Base-by-base conservation (phyloP, 2,329 filamentous ascomycete genomes). In the Xylaria arbuscula region DNA sequence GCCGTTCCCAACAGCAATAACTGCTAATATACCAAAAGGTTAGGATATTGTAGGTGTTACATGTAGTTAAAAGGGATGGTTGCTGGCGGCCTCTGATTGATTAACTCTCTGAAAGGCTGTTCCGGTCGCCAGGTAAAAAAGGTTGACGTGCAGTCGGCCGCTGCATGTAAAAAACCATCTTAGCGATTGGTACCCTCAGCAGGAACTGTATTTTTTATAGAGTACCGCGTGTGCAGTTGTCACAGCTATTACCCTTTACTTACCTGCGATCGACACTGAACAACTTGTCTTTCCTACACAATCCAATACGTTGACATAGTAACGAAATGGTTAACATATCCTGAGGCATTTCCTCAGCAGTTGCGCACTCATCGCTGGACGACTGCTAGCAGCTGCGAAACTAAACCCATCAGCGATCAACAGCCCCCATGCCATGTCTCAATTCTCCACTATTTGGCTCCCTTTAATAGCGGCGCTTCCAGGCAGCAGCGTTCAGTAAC, bases 121-220 rank as follows among this genome's bases (percentile, higher is more conserved):
- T 55, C 51, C n/a, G 32, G 51, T 55, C 28, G 24, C 22, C 48
- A 38, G 32, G 51, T 19, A 55, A 55, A 32, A 34, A 38, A 55
- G 13, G 51, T 34, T 54, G 51, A 54, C 51, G 28, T 54, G 51
- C 51, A 36, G 51, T 54, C 48, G 24, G 24, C 36, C 8, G 8
- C 36, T 40, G 36, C 13, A 40, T 7, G 36, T 40, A 3, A 28
- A 28, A 28, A 2, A 2, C 28, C 28, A 28, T 28, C 28, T 28
- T 3, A 28, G 28, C 28, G 5, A 28, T 3, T 28, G 28, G 5
- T n/a, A 28, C 5, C 2, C 28, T 28, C 28, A 5, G 5, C 28
- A 28, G 28, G 28, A 28, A 28, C 36, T 9, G 11, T 42, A n/a
- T n/a, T n/a, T n/a, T n/a, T n/a, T n/a, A n/a, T n/a, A n/a, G n/a